A percentile compares a stretch with the other conserved stretches of the same genome.
These are phyloP conservation scores for Aspergillus jensenii DNA, from an alignment of 2,329 filamentous ascomycete genomes.

Conservation along the genomic window DNA sequence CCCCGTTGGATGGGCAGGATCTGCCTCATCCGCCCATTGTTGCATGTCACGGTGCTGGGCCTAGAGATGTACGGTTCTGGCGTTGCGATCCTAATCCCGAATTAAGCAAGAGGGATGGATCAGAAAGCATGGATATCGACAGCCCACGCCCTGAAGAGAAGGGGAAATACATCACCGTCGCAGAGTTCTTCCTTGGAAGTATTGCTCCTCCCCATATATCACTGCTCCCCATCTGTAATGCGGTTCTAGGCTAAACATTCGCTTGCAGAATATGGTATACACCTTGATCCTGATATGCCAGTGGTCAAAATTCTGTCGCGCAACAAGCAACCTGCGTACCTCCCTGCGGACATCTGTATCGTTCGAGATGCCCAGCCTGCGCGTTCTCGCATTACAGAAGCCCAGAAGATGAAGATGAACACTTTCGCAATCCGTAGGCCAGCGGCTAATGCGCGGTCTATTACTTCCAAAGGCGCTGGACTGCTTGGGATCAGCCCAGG, in stretches of 20 bases:
- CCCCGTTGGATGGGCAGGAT: constrained; percentile 34
- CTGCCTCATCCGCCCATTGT: constrained; percentile 39
- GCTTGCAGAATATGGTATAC: constrained; percentile 38
- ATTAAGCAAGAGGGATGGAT: too few relatives aligned
- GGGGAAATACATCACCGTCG: constrained; percentile 52
- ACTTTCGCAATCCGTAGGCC: constrained; percentile 68
- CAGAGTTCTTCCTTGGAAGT: constrained; percentile 48
- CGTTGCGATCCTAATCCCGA: constrained; percentile 27
- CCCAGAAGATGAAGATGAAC: constrained; percentile 70
- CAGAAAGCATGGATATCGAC: constrained; percentile 2
- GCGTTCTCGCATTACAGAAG: constrained; percentile 56
- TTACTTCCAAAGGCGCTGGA: constrained; percentile 55
- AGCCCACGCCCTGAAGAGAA: constrained; percentile 14
- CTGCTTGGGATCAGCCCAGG: constrained; percentile 58
- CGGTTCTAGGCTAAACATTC: neutral
- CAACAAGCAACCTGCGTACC: constrained; percentile 56
- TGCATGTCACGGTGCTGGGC: constrained; percentile 43
- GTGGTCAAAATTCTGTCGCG: constrained; percentile 65
- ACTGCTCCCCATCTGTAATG: neutral
- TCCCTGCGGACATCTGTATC: constrained; percentile 65
- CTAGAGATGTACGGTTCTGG: constrained; percentile 58
- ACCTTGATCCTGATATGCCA: constrained; percentile 47
- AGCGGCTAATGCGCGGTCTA: constrained; percentile 64
- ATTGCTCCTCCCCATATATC: neutral
- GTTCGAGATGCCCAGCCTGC: constrained; percentile 66